Percentiles rank a stretch among this genome's conserved stretches.
Conservation (phyloP, 75 land plant species). For the Adiantum capillusveneris region DNA sequence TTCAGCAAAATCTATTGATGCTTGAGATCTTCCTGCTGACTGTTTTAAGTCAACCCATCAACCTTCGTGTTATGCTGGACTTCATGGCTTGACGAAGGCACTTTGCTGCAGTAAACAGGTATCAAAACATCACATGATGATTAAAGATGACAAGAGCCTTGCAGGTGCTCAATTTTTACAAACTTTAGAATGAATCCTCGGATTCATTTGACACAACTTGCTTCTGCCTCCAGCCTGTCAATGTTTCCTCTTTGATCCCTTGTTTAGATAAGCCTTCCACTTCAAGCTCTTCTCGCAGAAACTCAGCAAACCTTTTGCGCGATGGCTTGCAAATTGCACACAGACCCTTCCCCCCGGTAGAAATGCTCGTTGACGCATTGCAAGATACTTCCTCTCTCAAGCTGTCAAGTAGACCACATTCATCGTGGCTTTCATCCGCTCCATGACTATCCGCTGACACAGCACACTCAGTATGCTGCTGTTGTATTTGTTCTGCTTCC, state of each 20-base stretch:
- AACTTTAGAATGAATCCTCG: too few species aligned
- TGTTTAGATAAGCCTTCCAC: conserved; percentile 37
- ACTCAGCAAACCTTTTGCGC: conserved; percentile 39
- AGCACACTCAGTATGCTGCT: not conserved
- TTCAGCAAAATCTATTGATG: too few species aligned
- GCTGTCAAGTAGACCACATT: conserved; percentile 1
- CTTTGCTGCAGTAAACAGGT: too few species aligned
- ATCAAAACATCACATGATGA: too few species aligned
- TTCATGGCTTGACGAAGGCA: too few species aligned
- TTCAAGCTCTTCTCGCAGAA: conserved; percentile 33
- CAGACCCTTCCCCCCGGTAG: conserved; percentile 3
- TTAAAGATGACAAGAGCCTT: too few species aligned
- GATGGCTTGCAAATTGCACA: conserved; percentile 29
- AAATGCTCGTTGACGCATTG: not conserved
- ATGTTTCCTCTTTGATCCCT: conserved; percentile 12
- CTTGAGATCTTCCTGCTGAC: too few species aligned
- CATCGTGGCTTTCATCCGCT: not conserved
- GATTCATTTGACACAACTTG: too few species aligned
- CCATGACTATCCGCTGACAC: not conserved
- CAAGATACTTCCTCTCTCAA: not conserved
- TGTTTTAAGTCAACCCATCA: too few species aligned
- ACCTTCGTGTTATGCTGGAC: too few species aligned
- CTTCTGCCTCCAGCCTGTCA: too few species aligned
- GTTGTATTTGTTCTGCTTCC: not conserved
- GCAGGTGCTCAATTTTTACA: too few species aligned